Evolutionary conservation across 176 grass and related monocot genomes (phyloP), one percentile per base, ranked within the genome.

Genomic region (Poa annua): DNA sequence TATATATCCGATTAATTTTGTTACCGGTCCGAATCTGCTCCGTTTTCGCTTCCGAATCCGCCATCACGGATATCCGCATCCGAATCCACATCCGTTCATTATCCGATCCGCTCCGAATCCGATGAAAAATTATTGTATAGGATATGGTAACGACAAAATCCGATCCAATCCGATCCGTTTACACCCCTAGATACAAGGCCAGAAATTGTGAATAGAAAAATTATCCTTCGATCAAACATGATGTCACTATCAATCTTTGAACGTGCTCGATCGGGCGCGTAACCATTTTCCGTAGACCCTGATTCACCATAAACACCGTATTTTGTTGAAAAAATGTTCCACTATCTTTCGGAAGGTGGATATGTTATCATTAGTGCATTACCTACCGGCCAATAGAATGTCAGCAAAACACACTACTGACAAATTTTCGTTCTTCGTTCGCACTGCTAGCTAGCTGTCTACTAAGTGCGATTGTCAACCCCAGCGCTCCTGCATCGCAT

Each of bases 271-370:
- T 19, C 53, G 9, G 21, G 19, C 44, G 39, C 42, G 17, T 6
- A 72, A 13, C 2, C 6, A 19, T 10, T 15, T 32, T 47, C 54
- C 7, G 33, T 73, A 35, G 29, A 8, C 50, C 5, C 10, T 65
- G 3, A 24, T 66, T 64, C 1, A 1, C 39, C 16, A n/a, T 1
- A 24, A 71, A 52, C 19, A 42, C 41, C 51, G 32, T 89, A 26
- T 62, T 89, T 79, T 78, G n/a, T 86, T 86, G 79, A 86, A 49
- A 52, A 61, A 24, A 33, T 4, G 11, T 12, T 11, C 53, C 55
- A 21, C 17, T 26, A 19, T 77, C 2, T 44, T 29, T 21, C 19
- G 36, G 56, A 33, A n/a, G 21, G 20, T 24, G 42, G 72, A 21
- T 57, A 34, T 49, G 20, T 36, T 9, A 69, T 57, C 14, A 84